A percentile compares a stretch with the other conserved stretches of the same genome.
Conservation (phyloP, 345 rosid genomes). For the Eucalyptus viminalis region DNA sequence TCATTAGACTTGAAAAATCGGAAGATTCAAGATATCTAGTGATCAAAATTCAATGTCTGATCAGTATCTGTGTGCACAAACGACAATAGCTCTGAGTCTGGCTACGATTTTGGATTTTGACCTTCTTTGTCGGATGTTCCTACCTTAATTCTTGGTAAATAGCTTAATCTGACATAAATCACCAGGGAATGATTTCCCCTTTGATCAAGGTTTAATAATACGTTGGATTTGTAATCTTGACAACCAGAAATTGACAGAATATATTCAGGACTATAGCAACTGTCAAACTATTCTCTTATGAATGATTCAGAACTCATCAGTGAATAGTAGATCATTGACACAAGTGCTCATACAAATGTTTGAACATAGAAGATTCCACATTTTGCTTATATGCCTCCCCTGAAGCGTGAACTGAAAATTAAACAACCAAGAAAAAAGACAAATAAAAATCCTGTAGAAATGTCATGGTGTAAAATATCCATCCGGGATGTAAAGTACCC, state of each 20-base stretch:
- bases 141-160: neutral
- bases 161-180: neutral
- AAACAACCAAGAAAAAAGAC: neutral
- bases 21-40: neutral
- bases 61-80: neutral
- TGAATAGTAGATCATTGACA: neutral
- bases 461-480: neutral
- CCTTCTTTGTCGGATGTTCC: neutral
- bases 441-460: neutral
- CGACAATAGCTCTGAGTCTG: neutral
- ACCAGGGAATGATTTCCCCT: neutral
- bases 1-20: neutral
- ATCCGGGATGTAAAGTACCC: neutral
- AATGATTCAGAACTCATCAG: neutral
- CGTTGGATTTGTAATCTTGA: neutral
- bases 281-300: neutral
- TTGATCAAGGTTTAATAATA: neutral
- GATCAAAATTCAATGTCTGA: neutral
- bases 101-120: neutral
- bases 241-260: neutral
- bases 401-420: neutral
- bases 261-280: neutral
- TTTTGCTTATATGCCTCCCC: neutral
- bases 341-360: neutral
- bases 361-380: neutral